Evolutionary conservation across 345 rosid genomes (phyloP), one percentile per base, ranked within the genome.

Genomic region (Turritis glabra): DNA sequence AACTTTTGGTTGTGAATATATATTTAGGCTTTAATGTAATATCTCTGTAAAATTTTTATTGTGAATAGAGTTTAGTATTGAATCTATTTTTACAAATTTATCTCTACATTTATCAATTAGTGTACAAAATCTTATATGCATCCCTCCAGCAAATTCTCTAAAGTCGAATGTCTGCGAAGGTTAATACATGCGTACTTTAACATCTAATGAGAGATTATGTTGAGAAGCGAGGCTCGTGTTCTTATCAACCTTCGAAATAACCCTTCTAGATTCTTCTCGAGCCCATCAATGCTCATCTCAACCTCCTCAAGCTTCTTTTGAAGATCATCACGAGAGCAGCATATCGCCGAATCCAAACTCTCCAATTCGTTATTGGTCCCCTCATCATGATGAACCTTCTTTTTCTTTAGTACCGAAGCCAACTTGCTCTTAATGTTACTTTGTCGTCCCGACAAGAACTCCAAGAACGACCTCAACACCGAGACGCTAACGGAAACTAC

Each of bases 171-270:
- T 25, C 38, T 26, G 27, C 9, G 22, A 67, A 14, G 40, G 29
- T 54, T 43, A 64, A 44, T 22, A 46, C 51, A 65, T 65, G 26
- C 32, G 46, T 18, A 18, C 6, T 52, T 37, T 27, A 11, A 37
- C 22, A 33, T 19, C 17, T 32, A 90, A 40, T 77, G 85, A 56
- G 92, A 90, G 64, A 85, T 65, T n/a, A 89, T 85, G 79, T 88
- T 93, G 79, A 89, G 78, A 63, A 90, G 75, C 13, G 93, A 78
- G 21, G 90, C 73, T 73, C 97, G 83, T 66, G 90, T 67, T 77
- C 84, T 86, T 6, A 88, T 79, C 83, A 93, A 71, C 44, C 67
- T 37, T 84, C 92, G 86, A 59, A 85, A 85, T 58, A 85, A 53
- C 22, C 82, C 41, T 71, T 90, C 89, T 54, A 93, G 73, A 33